These are phyloP conservation scores for Dactylonectria estremocensis DNA, from an alignment of 2,329 filamentous ascomycete genomes.

Conservation along the genomic window DNA sequence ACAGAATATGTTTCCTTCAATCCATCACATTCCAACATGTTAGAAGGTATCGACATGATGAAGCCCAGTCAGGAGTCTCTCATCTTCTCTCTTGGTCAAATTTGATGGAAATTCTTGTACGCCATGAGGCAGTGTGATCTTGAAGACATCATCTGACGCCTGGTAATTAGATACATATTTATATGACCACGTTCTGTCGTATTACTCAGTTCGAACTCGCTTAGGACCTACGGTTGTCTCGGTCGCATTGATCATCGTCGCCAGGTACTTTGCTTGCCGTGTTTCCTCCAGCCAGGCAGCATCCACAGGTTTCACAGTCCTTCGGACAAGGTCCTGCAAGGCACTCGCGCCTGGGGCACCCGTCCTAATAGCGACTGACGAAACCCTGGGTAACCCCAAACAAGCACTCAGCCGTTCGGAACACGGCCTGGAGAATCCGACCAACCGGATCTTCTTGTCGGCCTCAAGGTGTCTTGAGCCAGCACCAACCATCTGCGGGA, in stretches of 20 bases:
- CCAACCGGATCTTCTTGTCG: slow-evolving; percentile 66
- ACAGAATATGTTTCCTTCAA: too few relatives aligned
- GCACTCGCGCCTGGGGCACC: slow-evolving; percentile 71
- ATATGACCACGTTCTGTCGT: neutral
- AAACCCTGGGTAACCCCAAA: slow-evolving; percentile 75
- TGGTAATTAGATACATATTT: neutral
- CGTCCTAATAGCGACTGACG: slow-evolving; percentile 72
- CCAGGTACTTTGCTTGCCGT: slow-evolving; percentile 45
- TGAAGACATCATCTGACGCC: too few relatives aligned
- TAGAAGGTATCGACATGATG: too few relatives aligned
- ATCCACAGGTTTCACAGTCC: slow-evolving; percentile 66
- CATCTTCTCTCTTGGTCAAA: too few relatives aligned
- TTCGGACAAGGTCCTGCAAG: slow-evolving; percentile 69
- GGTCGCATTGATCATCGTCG: slow-evolving; percentile 54
- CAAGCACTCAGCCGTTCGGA: slow-evolving; percentile 70
- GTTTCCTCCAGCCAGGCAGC: slow-evolving; percentile 65
- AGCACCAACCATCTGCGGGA: slow-evolving; percentile 68
- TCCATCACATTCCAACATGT: too few relatives aligned
- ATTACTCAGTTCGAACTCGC: slow-evolving; percentile 37
- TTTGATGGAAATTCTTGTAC: too few relatives aligned
- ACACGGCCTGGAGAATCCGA: slow-evolving; percentile 74
- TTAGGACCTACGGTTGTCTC: slow-evolving; percentile 56
- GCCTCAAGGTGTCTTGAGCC: slow-evolving; percentile 61
- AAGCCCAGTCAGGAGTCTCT: too few relatives aligned
- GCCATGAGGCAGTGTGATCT: too few relatives aligned